A percentile compares a stretch with the other conserved stretches of the same genome.
phyloP scores from a whole-genome alignment of 805 yeast genomes.

The Hanseniaspora lachancei region DNA sequence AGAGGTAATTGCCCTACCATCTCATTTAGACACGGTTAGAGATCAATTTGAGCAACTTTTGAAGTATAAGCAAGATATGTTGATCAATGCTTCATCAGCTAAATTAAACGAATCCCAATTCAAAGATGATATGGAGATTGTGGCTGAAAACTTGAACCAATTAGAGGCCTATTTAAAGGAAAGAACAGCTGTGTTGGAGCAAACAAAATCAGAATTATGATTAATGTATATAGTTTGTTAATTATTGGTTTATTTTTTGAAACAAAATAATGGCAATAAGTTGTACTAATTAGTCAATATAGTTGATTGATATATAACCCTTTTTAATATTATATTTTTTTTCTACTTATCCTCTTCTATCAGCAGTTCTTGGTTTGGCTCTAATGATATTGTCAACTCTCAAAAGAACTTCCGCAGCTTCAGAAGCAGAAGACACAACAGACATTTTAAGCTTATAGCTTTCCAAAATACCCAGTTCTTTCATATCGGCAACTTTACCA shows the following conservation, averaged over 20 bases:
- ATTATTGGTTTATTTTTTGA: too few species aligned
- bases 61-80: constrained; percentile 57
- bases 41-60: constrained; percentile 72
- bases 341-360: constrained; percentile 35
- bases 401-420: constrained; percentile 89
- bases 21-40: constrained; percentile 28
- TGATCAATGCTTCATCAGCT: constrained; percentile 25
- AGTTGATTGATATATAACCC: not conserved
- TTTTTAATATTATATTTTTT: not conserved
- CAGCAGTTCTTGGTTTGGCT: constrained; percentile 95
- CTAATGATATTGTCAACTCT: constrained; percentile 94
- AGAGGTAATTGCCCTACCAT: constrained; percentile 19
- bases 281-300: too few species aligned
- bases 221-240: not conserved
- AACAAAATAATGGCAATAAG: too few species aligned
- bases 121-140: constrained; percentile 48
- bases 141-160: constrained; percentile 63
- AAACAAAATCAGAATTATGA: constrained; percentile 34
- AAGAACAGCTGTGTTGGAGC: constrained; percentile 47
- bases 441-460: constrained; percentile 83
- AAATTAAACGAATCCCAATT: constrained; percentile 36
- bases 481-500: constrained; percentile 85
- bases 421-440: constrained; percentile 91
- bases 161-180: constrained; percentile 54
- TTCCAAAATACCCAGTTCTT: constrained; percentile 85